A percentile compares a stretch with the other conserved stretches of the same genome.
Conservation (phyloP, 2,329 filamentous ascomycete genomes). For the Canariomyces notabilis region DNA sequence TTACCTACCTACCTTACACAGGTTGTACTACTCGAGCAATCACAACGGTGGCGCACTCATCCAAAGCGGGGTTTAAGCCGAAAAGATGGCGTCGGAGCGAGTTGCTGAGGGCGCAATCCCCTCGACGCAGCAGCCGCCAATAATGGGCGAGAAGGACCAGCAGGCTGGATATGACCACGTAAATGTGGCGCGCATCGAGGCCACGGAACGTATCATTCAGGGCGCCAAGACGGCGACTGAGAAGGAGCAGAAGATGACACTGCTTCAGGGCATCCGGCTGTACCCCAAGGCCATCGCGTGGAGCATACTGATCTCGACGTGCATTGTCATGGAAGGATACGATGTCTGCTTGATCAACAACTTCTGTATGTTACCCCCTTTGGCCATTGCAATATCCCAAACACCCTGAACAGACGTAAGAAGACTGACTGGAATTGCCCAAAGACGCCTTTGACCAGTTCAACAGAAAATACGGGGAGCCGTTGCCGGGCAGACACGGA, state of each 20-base stretch:
- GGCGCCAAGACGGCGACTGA: conserved; percentile 48
- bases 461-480: conserved; percentile 52
- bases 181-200: conserved; percentile 20
- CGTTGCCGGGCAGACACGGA: conserved; percentile 40
- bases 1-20: too few relatives aligned
- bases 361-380: conserved; percentile 51
- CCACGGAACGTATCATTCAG: conserved; percentile 36
- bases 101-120: conserved; percentile 2
- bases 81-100: conserved; percentile 15
- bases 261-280: conserved; percentile 70
- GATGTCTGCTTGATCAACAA: conserved; percentile 78
- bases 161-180: conserved; percentile 16
- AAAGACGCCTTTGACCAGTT: conserved; percentile 52
- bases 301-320: conserved; percentile 83
- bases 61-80: too few relatives aligned
- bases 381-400: neutral
- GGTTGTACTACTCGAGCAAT: too few relatives aligned
- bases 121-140: neutral
- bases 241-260: conserved; percentile 64
- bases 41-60: too few relatives aligned
- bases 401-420: neutral
- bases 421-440: conserved; percentile 15
- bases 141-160: conserved; percentile 11
- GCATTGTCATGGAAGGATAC: conserved; percentile 88
- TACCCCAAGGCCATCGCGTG: conserved; percentile 85